Base-by-base conservation (phyloP, 2,329 filamentous ascomycete species). In the Berkeleyomyces basicola region DNA sequence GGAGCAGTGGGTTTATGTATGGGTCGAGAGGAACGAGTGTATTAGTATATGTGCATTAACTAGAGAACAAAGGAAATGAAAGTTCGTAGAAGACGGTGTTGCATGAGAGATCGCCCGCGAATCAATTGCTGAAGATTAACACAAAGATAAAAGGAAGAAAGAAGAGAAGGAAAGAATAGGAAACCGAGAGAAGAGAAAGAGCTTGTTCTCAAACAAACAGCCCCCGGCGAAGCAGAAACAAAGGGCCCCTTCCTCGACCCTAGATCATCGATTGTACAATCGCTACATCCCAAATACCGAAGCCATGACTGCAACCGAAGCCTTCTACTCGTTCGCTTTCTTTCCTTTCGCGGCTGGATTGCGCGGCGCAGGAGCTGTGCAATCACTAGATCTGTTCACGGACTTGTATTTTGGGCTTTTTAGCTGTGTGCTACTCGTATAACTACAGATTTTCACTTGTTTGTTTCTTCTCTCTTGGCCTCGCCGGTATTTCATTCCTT, bases 41-140 rank as follows among this genome's bases (percentile, higher is more conserved):
- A 42, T 58, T 37, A 43, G 39, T 33, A 44, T 10, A 44, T 58
- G n/a, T n/a, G 33, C 5, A 5, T 40, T 9, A 7, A 46, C n/a
- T 43, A 43, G n/a, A 16, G 37, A 39, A 40, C 7, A 7, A 39
- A 47, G 7, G 14, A 47, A 39, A 59, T 10, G 9, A 42, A 39
- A 2, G 16, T n/a, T 37, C 9, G 42, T 16, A 14, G 33, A 49
- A 46, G n/a, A 23, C 10, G 59, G 2, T 4, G 9, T n/a, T 11
- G 51, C 51, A 55, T 55, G 51, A 55, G 51, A 39, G 51, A 55
- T 55, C 51, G 51, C 51, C 51, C 36, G 51, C 51, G 33, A 55
- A 55, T 55, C 51, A 55, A 46, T 7, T 31, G 40, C 16, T 37
- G 51, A 62, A 47, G 42, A 58, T 11, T 4, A 61, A 40, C 14